Evolutionary conservation across 139 green algal genomes (phyloP).

Genomic region (Parachlorella kessleri): DNA sequence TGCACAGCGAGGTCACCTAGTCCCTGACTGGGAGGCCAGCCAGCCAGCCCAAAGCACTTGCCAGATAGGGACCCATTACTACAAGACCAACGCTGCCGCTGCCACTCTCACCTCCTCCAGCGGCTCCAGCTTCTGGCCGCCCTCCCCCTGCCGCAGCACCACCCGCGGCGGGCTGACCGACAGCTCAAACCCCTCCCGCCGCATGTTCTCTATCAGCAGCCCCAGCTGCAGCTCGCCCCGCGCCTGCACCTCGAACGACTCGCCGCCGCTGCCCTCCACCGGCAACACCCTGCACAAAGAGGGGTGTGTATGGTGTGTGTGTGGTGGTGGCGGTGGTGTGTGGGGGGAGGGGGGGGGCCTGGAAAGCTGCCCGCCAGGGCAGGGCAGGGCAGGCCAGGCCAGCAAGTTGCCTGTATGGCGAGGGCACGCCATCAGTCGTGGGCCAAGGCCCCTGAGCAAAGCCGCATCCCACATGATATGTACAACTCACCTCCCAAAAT

Average conservation of each 20-base stretch:
- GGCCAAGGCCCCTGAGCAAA: too few species aligned
- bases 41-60: too few species aligned
- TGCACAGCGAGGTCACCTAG: too few species aligned
- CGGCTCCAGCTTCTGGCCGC: slow-evolving; percentile 68
- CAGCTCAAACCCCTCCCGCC: slow-evolving; percentile 88
- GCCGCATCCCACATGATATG: too few species aligned
- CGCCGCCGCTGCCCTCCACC: slow-evolving; percentile 35
- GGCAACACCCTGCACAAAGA: slow-evolving; percentile 14
- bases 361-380: too few species aligned
- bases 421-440: neutral
- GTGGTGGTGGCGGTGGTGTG: neutral
- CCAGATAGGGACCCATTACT: too few species aligned
- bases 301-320: neutral
- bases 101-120: slow-evolving; percentile 78
- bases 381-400: too few species aligned
- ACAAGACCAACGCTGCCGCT: too few species aligned
- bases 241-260: slow-evolving; percentile 80
- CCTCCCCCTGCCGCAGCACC: slow-evolving; percentile 48
- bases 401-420: neutral
- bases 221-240: slow-evolving; percentile 93
- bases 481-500: too few species aligned
- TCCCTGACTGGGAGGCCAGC: too few species aligned
- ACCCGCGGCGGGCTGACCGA: slow-evolving; percentile 83
- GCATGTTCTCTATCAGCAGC: slow-evolving; percentile 89
- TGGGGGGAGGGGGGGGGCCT: neutral